Evolutionary conservation across 169 alveolate species (phyloP).

Genomic region (Toxoplasma gondii): DNA sequence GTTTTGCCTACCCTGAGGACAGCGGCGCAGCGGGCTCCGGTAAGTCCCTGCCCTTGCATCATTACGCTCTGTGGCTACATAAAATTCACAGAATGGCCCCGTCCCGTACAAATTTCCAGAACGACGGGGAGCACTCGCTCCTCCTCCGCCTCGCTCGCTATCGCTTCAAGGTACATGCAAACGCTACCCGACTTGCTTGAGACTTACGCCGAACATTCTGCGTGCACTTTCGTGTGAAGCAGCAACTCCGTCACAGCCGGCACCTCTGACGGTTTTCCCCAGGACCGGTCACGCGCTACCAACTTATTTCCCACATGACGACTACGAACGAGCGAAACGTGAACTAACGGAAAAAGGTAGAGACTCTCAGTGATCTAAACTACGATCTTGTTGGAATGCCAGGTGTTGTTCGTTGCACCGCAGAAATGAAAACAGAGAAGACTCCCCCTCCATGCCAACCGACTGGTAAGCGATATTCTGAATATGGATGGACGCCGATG

Average conservation of each 20-base stretch:
- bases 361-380: neutral
- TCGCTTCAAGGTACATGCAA: neutral
- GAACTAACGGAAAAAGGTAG: neutral
- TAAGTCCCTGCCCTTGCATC: neutral
- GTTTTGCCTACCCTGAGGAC: constrained; percentile 1
- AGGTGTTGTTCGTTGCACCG: neutral
- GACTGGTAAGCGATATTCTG: neutral
- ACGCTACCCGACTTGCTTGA: neutral
- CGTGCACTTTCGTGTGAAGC: neutral
- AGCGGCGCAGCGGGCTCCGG: constrained; percentile 7
- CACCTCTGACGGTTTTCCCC: neutral
- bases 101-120: neutral
- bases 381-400: neutral
- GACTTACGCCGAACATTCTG: too few relatives aligned
- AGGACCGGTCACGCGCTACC: neutral
- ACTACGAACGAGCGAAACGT: neutral
- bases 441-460: constrained; percentile 14
- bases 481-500: neutral
- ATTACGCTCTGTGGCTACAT: neutral
- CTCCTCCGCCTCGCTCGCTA: neutral
- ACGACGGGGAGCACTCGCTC: neutral
- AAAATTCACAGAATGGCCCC: neutral
- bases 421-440: neutral
- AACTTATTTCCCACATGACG: neutral
- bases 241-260: neutral